Base-by-base conservation (phyloP, 345 rosid species). In the Jatropha curcas region DNA sequence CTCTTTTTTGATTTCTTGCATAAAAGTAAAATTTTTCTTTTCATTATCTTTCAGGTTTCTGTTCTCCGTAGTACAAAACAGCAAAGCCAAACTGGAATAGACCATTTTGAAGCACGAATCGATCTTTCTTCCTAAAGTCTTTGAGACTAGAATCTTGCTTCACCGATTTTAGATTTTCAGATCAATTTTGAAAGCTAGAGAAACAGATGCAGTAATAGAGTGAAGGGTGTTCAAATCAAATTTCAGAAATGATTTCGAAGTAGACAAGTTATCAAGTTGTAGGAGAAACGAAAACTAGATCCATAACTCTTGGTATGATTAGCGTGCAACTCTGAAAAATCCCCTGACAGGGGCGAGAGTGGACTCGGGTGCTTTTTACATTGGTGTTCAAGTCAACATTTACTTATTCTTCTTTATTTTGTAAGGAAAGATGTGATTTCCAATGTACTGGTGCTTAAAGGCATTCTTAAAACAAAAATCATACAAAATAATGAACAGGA, bases 31-130 rank as follows among this genome's bases (percentile, higher is more conserved):
- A 14, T 1, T 53, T n/a, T 55, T 41, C 45, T 20, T 53, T 5
- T 4, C 8, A 17, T 31, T 43, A 22, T 30, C 76, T 75, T 77
- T 61, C 89, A 89, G 99, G 90, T 81, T 27, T 86, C 97, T 6
- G 79, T 92, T 76, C 91, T 94, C 53, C 84, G 98, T 56, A 82
- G 76, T 27, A 82, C 83, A 39, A 80, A 73, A 71, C 84, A 62
- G 73, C 84, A 77, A 65, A 75, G 33, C 67, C 64, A 62, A 63
- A 60, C 77, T 30, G 84, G 75, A 33, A 74, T 87, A 12, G 89
- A 89, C 52, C 94, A 85, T 76, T 94, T 94, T 77, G 98, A 94
- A 90, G 98, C 97, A 24, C 82, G 95, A 55, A 80, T 88, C 31
- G 86, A 90, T 87, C 94, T 94, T 17, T 68, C 73, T 7, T 41